A percentile compares a stretch with the other conserved stretches of the same genome.
These are phyloP conservation scores for Exophiala mesophila DNA, from an alignment of 2,329 filamentous ascomycete species.

Conservation along the genomic window DNA sequence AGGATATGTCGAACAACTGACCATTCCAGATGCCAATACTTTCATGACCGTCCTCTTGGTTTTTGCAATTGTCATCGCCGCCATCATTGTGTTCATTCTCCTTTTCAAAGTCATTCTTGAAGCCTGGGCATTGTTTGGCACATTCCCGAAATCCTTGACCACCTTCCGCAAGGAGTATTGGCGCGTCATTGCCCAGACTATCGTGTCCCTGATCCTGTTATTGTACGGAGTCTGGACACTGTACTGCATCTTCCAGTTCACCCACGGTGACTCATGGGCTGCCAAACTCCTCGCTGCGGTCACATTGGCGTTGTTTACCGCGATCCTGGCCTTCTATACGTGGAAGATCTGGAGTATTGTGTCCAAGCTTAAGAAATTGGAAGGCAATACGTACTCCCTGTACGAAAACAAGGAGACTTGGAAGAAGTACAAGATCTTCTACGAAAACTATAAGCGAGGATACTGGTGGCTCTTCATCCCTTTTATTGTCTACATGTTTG, in stretches of 20 bases:
- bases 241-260: constrained; percentile 96
- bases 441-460: constrained; percentile 87
- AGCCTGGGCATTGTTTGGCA: constrained; percentile 82
- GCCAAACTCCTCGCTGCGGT: constrained; percentile 78
- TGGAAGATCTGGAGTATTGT: constrained; percentile 78
- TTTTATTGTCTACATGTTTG: constrained; percentile 81
- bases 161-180: constrained; percentile 96
- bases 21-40: constrained; percentile 80
- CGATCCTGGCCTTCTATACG: constrained; percentile 73
- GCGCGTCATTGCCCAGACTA: constrained; percentile 81
- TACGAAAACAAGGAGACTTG: constrained; percentile 88
- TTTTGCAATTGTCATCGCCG: constrained; percentile 79
- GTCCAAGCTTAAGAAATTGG: constrained; percentile 63
- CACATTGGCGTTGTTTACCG: constrained; percentile 76
- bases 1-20: constrained; percentile 75
- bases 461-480: constrained; percentile 99
- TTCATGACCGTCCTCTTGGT: constrained; percentile 94
- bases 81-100: constrained; percentile 78
- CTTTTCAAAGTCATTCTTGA: constrained; percentile 89
- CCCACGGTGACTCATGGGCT: constrained; percentile 87
- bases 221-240: constrained; percentile 93
- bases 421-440: constrained; percentile 96
- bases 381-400: constrained; percentile 68
- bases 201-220: constrained; percentile 83
- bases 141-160: constrained; percentile 70